These are phyloP conservation scores for Zalerion maritima DNA, from an alignment of 495 filamentous ascomycete species.

Conservation along the genomic window DNA sequence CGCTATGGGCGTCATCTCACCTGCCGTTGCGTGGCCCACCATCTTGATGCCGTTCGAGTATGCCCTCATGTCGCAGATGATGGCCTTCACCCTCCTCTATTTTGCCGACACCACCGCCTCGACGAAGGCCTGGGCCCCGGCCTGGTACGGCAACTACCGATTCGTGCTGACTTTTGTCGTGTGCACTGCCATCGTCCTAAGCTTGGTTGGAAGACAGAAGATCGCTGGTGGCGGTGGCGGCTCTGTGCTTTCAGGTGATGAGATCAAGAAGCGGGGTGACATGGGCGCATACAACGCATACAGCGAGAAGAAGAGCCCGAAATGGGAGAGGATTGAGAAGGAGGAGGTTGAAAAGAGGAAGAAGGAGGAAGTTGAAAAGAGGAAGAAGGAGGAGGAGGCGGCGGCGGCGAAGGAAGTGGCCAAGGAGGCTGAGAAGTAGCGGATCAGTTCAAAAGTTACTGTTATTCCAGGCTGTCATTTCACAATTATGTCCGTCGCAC, in stretches of 20 bases:
- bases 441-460: too few relatives aligned
- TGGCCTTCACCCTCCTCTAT: slow-evolving; percentile 79
- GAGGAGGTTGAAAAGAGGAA: slow-evolving; percentile 17
- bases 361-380: slow-evolving; percentile 19
- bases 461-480: too few relatives aligned
- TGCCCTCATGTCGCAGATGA: slow-evolving; percentile 81
- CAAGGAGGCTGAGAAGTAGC: slow-evolving; percentile 6
- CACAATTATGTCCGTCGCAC: too few relatives aligned
- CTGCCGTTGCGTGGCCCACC: slow-evolving; percentile 87
- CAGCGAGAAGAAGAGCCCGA: slow-evolving; percentile 22
- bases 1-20: slow-evolving; percentile 65
- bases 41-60: slow-evolving; percentile 74
- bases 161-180: slow-evolving; percentile 94
- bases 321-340: slow-evolving; percentile 20
- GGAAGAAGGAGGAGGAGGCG: slow-evolving; percentile 16
- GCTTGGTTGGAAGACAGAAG: slow-evolving; percentile 72
- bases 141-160: slow-evolving; percentile 87
- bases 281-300: slow-evolving; percentile 33
- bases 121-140: slow-evolving; percentile 64
- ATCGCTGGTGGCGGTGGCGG: slow-evolving; percentile 42
- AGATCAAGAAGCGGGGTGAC: slow-evolving; percentile 48
- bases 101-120: slow-evolving; percentile 71
- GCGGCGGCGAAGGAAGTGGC: slow-evolving; percentile 9
- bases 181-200: slow-evolving; percentile 72
- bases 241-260: slow-evolving; percentile 37